phyloP scores from a whole-genome alignment of 306 rosid species.

The Cercis canadensis region DNA sequence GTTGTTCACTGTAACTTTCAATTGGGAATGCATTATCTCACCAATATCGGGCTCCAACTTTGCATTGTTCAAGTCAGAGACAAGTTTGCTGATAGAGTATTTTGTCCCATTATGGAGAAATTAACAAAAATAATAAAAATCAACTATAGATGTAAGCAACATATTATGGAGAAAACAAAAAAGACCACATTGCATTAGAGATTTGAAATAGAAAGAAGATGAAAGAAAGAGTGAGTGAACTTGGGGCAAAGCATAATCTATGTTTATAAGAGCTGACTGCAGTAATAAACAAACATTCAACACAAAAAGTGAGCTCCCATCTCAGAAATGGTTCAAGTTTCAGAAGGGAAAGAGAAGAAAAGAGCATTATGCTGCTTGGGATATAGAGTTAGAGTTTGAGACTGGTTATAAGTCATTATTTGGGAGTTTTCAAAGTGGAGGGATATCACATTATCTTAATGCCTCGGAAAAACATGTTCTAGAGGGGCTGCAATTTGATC shows the following conservation, averaged over 20 bases:
- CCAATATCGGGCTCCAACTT: conserved; percentile 96
- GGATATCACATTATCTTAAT: too few relatives aligned
- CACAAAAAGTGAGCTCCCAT: too few relatives aligned
- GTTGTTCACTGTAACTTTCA: conserved; percentile 13
- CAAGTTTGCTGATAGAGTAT: conserved; percentile 89
- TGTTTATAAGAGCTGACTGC: too few relatives aligned
- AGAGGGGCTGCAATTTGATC: not conserved
- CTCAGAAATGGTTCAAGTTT: too few relatives aligned
- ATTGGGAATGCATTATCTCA: conserved; percentile 45
- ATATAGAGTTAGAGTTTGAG: not conserved
- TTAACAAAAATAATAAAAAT: conserved; percentile 25
- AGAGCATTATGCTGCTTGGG: not conserved
- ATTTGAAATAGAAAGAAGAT: not conserved
- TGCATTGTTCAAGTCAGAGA: conserved; percentile 82
- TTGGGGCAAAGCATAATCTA: too few relatives aligned
- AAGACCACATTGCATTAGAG: not conserved
- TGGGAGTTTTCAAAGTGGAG: not conserved
- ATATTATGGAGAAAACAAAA: conserved; percentile 14
- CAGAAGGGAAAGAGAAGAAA: not conserved
- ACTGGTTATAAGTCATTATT: not conserved
- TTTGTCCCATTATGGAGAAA: conserved; percentile 73
- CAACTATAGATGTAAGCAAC: not conserved
- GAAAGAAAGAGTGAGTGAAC: too few relatives aligned
- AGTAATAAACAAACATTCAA: too few relatives aligned
- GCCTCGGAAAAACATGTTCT: not conserved